Base-by-base conservation (phyloP, 164 flowering plant species). In the Aristolochia contorta region DNA sequence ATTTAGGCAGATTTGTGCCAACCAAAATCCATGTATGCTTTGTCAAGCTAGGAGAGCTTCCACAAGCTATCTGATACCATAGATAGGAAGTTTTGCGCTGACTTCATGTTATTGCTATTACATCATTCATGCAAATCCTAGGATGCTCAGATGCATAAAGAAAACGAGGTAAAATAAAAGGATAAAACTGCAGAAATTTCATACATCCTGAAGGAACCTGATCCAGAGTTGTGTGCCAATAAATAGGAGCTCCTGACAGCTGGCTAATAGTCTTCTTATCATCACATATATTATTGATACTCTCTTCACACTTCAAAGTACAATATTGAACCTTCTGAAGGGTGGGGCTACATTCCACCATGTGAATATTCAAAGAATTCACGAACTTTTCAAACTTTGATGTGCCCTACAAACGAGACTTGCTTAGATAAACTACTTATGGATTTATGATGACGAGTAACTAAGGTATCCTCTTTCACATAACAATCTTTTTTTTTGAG, bases 271-370 rank as follows among this genome's bases (percentile, higher is more conserved):
- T 66, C 62, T 71, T 71, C 48, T 67, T 73, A 41, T 75, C 82
- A 27, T 24, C 71, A 64, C 53, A 59, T 37, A 61, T 65, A 30
- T 54, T 7, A 57, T 24, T 60, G 69, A 70, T 76, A 56, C 69
- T 80, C 48, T 80, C 79, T 3, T 25, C 54, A 68, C 97, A 91
- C 72, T 88, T 80, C 67, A 91, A 70, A 49, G 71, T 80, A 22
- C 51, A 48, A 58, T 83, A 72, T 71, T 94, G 97, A 69, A 94
- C 78, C 73, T 86, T 82, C 78, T 79, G 81, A 46, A 94, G 67
- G 25, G 85, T 58, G 12, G 97, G 99, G 69, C 99, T 93, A 53
- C 97, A 90, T 66, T 91, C 99, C 60, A 93, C 97, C 86, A 93
- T 25, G 69, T 88, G 91, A 54, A 91, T 58, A 65, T 86, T 77